A percentile compares a stretch with the other conserved stretches of the same genome.
phyloP scores from a whole-genome alignment of 2,329 filamentous ascomycete genomes.

The Beauveria pseudobassiana region DNA sequence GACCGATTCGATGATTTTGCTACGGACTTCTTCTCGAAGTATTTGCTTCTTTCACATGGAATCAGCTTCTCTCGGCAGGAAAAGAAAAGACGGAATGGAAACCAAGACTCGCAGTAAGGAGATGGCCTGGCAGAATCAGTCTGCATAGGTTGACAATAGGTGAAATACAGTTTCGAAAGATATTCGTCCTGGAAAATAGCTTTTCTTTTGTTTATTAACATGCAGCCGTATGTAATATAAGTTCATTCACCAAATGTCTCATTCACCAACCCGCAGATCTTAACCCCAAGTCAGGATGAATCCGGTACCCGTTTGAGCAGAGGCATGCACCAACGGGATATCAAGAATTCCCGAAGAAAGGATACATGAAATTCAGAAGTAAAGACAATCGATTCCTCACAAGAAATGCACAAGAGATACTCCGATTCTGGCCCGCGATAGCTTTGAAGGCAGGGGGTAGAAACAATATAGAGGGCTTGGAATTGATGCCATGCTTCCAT shows the following conservation, averaged over 20 bases:
- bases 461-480: background rate
- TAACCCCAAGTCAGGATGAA: background rate
- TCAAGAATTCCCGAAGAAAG: background rate
- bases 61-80: conserved; percentile 30
- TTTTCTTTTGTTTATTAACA: conserved; percentile 1
- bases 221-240: background rate
- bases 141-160: background rate
- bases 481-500: background rate
- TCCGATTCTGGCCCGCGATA: background rate
- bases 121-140: background rate
- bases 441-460: background rate
- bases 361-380: background rate
- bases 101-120: background rate
- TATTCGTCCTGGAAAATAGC: background rate
- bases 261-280: background rate
- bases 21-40: conserved; percentile 40
- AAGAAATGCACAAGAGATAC: background rate
- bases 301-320: background rate
- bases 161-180: background rate
- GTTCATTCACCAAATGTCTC: background rate
- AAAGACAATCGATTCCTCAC: background rate
- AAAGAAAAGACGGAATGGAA: conserved; percentile 18
- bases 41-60: conserved; percentile 37
- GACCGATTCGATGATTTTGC: conserved; percentile 49
- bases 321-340: background rate